Base-by-base conservation (phyloP, 768 basidiomycete genomes). In the Suillus bovinus region DNA sequence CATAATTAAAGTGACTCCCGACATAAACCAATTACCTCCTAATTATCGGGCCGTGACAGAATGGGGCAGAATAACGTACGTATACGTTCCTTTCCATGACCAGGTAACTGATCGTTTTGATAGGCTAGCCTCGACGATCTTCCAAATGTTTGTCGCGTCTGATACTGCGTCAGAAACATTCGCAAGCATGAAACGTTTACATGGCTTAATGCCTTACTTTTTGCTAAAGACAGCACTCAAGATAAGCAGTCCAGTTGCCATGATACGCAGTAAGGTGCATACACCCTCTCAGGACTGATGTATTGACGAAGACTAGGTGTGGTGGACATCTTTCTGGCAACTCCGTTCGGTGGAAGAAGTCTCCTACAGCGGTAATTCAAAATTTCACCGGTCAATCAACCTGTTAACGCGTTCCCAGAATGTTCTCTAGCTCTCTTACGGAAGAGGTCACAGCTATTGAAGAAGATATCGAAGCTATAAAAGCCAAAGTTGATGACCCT, bases 171-270 rank as follows among this genome's bases (percentile, higher is more conserved):
- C 94, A 6, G 92, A 96, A 67, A 90, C 89, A 5, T 90, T 99
- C 68, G 82, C 93, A 16, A 84, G 86, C 62, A 77, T 99, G 63
- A 99, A 98, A 78, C 84, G 96, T 54, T 85, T 97, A 47, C 97
- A 99, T 71, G 94, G 95, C 1, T 77, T 96, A 58, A 97, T 99
- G 93, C 97, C 97, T 6, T 99, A 99, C 74, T 93, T 99, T 70
- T 87, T 99, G 80, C 85, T 99, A 65, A 98, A 94, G 74, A 84
- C 93, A 9, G 90, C 94, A 14, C 77, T 99, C 63, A 90, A 85
- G 72, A 93, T 99, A 67, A 95, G 92, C 61, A 99, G 98, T 75
- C 97, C 97, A 2, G 89, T 99, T 63, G 84, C 86, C 33, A 99
- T 99, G 97, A 95, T 99, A 69, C 86, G 97, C 73, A 88, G 91